Evolutionary conservation across 2,329 filamentous ascomycete species (phyloP).

Genomic region (Elsinoe perseae): DNA sequence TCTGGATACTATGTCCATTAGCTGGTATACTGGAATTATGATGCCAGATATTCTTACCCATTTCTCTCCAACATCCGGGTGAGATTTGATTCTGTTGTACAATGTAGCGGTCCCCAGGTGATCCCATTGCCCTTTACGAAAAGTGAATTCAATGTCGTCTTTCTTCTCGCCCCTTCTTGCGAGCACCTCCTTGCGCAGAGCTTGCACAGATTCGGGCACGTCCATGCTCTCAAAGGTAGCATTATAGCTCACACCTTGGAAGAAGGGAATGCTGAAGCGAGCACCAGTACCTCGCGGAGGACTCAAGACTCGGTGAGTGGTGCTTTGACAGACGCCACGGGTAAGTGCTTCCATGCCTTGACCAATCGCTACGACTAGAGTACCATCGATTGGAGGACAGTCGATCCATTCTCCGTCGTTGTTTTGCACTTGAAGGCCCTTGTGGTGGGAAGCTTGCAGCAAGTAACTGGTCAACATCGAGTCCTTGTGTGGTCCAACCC

Average conservation of each 20-base stretch:
- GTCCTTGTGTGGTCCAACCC: constrained; percentile 74
- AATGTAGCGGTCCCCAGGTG: constrained; percentile 75
- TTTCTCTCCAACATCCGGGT: constrained; percentile 75
- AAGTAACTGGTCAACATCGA: constrained; percentile 77
- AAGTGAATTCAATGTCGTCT: constrained; percentile 82
- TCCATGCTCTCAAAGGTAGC: constrained; percentile 72
- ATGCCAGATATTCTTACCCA: constrained; percentile 38
- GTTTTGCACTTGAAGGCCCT: constrained; percentile 77
- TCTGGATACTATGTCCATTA: constrained; percentile 31
- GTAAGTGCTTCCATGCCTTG: constrained; percentile 82
- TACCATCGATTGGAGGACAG: constrained; percentile 65
- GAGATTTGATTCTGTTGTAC: constrained; percentile 76
- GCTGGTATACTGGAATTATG: neutral
- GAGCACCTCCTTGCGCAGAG: constrained; percentile 53
- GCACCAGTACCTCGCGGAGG: constrained; percentile 62
- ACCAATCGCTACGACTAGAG: constrained; percentile 79
- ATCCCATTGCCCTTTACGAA: constrained; percentile 59
- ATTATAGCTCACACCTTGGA: constrained; percentile 76
- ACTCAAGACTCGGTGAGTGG: constrained; percentile 75
- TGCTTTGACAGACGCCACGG: constrained; percentile 69
- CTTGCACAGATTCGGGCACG: constrained; percentile 55
- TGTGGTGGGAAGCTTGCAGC: constrained; percentile 68
- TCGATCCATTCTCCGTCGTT: constrained; percentile 71
- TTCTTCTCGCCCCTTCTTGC: constrained; percentile 48
- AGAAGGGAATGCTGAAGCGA: constrained; percentile 76